Evolutionary conservation across 2,329 filamentous ascomycete species (phyloP), one percentile per base, ranked within the genome.

Genomic region (Claviceps cyperi): DNA sequence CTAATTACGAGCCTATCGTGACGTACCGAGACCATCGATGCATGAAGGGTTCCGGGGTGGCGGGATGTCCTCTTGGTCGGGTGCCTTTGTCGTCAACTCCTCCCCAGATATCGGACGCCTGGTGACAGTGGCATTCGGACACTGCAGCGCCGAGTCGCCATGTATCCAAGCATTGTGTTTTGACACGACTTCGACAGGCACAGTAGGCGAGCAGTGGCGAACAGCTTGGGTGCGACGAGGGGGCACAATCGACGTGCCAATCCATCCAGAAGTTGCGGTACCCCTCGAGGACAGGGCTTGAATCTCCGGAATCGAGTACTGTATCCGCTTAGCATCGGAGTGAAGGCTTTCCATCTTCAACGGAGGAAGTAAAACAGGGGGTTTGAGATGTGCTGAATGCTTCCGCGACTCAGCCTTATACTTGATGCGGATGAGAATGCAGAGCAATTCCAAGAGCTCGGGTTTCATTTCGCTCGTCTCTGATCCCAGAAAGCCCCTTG

Each of bases 381-480:
- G 17, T 35, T 45, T 14, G 13, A 15, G 4, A 11, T n/a, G 41
- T 7, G 53, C 13, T 24, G 24, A 36, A n/a, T 46, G 22, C 37
- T 56, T 52, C n/a, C 53, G 54, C 36, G 48, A 47, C 46, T 55
- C 50, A 1, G 47, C 46, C 41, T 60, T 61, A 44, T 54, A 48
- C 37, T 58, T 59, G 46, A 63, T 51, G 3, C 53, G 52, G 2
- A 48, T 22, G 5, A 63, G 52, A 9, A 56, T 45, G 5, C 57
- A 55, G 3, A 66, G 50, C 1, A 61, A 40, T 0, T 54, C 28
- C 2, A 60, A 24, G 0, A 62, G 46, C 2, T 56, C 54, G 0
- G 56, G 47, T 22, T 56, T 60, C 22, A 63, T 51, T 5, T 57
- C 53, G 11, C 60, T 56, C 3, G 46, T 49, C 6, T 60, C 51